phyloP scores from a whole-genome alignment of 2,329 filamentous ascomycete species.

The Alternaria sp. region DNA sequence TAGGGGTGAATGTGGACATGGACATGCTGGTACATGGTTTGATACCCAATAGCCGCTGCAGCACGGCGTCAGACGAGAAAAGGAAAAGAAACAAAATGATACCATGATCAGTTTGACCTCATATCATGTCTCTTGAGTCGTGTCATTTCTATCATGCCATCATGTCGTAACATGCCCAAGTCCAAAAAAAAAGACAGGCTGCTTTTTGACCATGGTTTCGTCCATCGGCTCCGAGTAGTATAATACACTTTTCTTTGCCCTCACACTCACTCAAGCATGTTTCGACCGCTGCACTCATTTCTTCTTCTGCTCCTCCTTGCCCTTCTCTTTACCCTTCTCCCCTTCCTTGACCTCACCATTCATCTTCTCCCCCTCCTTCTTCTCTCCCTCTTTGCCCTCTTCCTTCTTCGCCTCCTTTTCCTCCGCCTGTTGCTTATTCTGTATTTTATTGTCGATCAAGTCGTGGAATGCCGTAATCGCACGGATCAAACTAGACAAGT shows the following conservation, averaged over 20 bases:
- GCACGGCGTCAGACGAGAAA: slow-evolving; percentile 24
- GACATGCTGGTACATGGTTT: slow-evolving; percentile 16
- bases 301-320: slow-evolving; percentile 67
- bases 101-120: background rate
- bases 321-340: slow-evolving; percentile 65
- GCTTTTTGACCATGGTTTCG: slow-evolving; percentile 7
- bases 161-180: slow-evolving; percentile 24
- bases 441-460: slow-evolving; percentile 99
- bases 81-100: background rate
- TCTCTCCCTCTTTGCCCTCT: slow-evolving; percentile 70
- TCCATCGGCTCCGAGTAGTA: slow-evolving; percentile 27
- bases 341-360: slow-evolving; percentile 56
- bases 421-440: slow-evolving; percentile 96
- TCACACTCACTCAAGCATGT: slow-evolving; percentile 3
- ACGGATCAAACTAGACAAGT: slow-evolving; percentile 93
- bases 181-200: background rate
- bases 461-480: slow-evolving; percentile 99
- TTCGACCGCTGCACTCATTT: slow-evolving; percentile 58
- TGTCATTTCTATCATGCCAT: slow-evolving; percentile 40
- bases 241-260: slow-evolving; percentile 33
- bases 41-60: slow-evolving; percentile 34
- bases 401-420: slow-evolving; percentile 81
- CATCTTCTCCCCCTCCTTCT: slow-evolving; percentile 65
- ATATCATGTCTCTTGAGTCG: slow-evolving; percentile 23
- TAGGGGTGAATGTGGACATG: no score